Evolutionary conservation across 2,329 filamentous ascomycete species (phyloP), one percentile per base, ranked within the genome.

Genomic region (Dactylellina sp.): DNA sequence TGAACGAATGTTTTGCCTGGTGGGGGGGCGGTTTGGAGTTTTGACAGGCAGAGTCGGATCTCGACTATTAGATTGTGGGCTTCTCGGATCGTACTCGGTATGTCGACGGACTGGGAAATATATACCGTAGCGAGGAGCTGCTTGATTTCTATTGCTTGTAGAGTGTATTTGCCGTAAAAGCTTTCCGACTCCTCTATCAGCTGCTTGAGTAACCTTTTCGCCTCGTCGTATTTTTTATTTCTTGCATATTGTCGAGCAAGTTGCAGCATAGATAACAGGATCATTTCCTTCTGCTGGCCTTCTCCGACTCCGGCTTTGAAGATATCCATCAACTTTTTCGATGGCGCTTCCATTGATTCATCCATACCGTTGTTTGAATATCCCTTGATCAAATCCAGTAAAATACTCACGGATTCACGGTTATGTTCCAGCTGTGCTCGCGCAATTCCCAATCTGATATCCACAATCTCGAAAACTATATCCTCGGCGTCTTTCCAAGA

Each of bases 61-160:
- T 50, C 20, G 12, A 50, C 16, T 28, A 50, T 5, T 14, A 50
- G 22, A 14, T 32, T 4, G 50, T 39, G 50, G 2, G 32, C 50
- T 2, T 22, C 5, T 12, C 1, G 16, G 28, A 40, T 39, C 50
- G n/a, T 55, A 7, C 22, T 1, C 2, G 50, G 12, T 32, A 32
- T 32, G 5, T 32, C 16, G 53, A 32, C 28, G 28, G 28, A 32
- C 9, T 32, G 28, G 28, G 28, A 32, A 5, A 32, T 47, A 22
- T 59, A 59, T n/a, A 59, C 1, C 2, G 16, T n/a, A 11, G 22
- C 55, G 2, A 59, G 24, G 32, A 59, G 55, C 24, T 59, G 55
- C 42, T 2, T 22, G 16, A 4, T 18, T 18, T 59, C 22, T 24
- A 59, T 46, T 22, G 28, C 22, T 6, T 46, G 37, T 16, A 46